These are phyloP conservation scores for Paradendryphiella salina DNA, from an alignment of 2,329 filamentous ascomycete genomes.

Conservation along the genomic window DNA sequence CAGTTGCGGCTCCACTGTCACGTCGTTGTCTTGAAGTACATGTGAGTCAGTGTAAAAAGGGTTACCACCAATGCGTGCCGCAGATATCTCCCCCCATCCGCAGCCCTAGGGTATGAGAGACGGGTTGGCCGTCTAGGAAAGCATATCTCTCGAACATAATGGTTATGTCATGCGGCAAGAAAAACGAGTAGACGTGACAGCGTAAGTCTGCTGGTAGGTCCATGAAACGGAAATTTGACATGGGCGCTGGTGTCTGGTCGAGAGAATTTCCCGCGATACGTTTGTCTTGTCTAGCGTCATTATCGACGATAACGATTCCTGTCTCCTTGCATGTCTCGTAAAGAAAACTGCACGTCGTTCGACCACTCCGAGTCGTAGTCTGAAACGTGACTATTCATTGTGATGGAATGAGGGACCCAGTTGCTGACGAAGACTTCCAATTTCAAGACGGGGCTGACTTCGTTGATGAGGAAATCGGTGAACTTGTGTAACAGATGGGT, in stretches of 20 bases:
- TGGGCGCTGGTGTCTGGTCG: background rate
- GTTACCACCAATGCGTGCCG: background rate
- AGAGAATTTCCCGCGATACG: background rate
- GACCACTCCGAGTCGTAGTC: background rate
- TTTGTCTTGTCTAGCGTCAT: background rate
- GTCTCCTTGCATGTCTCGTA: conserved; percentile 2
- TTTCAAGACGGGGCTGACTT: background rate
- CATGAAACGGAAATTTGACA: conserved; percentile 16
- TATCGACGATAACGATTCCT: background rate
- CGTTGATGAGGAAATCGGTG: background rate
- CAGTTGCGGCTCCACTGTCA: conserved; percentile 8
- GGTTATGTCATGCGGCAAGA: conserved; percentile 14
- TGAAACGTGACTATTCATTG: background rate
- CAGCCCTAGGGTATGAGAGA: background rate
- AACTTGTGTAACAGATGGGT: background rate
- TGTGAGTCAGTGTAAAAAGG: background rate
- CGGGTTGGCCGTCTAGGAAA: background rate
- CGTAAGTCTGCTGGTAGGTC: conserved; percentile 25
- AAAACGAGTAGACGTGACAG: conserved; percentile 14
- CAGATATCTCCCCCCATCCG: background rate
- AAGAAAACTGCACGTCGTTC: conserved; percentile 2
- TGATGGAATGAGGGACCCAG: background rate
- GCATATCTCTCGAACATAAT: background rate
- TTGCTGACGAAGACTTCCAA: background rate
- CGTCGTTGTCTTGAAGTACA: background rate